A percentile compares a stretch with the other conserved stretches of the same genome.
phyloP scores from a whole-genome alignment of 2,329 filamentous ascomycete species.

The Chaetothyriales sp. region DNA sequence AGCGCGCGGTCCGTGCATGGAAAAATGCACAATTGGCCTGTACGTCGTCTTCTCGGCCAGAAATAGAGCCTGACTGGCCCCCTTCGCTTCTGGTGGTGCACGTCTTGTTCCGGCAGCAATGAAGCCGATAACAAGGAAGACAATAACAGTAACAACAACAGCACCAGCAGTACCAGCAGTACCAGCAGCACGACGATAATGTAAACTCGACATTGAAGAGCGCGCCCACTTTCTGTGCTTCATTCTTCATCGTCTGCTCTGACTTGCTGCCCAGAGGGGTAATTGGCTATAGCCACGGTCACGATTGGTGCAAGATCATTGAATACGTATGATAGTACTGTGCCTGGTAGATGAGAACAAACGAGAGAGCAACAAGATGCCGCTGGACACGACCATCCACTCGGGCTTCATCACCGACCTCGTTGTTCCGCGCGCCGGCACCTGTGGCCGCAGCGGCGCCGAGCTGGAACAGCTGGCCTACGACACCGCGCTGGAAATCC shows the following conservation, averaged over 20 bases:
- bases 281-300: no score
- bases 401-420: slow-evolving; percentile 15
- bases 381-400: slow-evolving; percentile 11
- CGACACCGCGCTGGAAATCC: slow-evolving; percentile 8
- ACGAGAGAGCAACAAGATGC: background rate
- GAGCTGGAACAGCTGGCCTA: slow-evolving; percentile 8
- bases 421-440: slow-evolving; percentile 4
- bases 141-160: background rate
- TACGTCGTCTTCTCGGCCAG: no score
- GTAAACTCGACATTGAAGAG: background rate
- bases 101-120: background rate
- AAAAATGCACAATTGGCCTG: no score
- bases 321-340: no score
- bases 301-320: no score
- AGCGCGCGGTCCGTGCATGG: no score
- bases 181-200: background rate
- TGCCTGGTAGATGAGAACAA: background rate
- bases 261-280: no score
- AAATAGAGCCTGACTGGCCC: no score
- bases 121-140: background rate
- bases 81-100: no score
- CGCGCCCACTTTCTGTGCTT: no score
- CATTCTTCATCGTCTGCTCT: no score
- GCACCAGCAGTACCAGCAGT: background rate
- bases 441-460: slow-evolving; percentile 1